Evolutionary conservation across 257 asterid genomes (phyloP), one percentile per base, ranked within the genome.

Genomic region (Salvia rosmarinus): DNA sequence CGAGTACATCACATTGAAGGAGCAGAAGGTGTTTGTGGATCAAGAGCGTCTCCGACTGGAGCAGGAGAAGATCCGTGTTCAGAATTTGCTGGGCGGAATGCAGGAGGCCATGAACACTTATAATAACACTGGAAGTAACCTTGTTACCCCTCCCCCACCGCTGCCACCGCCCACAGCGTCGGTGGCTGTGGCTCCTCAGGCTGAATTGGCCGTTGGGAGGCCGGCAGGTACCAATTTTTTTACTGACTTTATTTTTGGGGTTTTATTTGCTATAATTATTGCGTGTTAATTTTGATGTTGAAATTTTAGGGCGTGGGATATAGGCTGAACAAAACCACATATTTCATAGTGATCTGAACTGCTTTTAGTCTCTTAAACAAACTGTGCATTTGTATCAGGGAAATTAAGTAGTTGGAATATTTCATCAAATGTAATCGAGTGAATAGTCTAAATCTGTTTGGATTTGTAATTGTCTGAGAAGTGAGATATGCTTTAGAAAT

Each of bases 1-100:
- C 16, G 99, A 94, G 80, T 94, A 94, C 78, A 84, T 94, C 23
- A 60, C 87, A 10, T 34, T 94, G 77, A 94, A 94, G 88, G 99
- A 84, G 78, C 94, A 85, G 78, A 94, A 88, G 76, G 87, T 94
- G 80, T 62, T 54, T 25, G 23, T 91, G 69, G 95, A 94, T 25
- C 96, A 89, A 17, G 98, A 91, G 66, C 88, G 85, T 43, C 60
- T 83, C 20, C 90, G 92, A 44, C 25, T 86, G 85, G 97, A 91
- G 64, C 92, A 85, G 65, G 99, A 94, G 67, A 88, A 84, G 64
- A 23, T 78, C 34, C 84, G 96, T 43, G 86, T 91, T 55, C 89
- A 86, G 71, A 86, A 77, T 80, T 82, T 94, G 81, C 83, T 91
- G 0, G 82, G 64, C 32, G 99, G 98, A 6, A 84, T 94, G 89